A percentile compares a stretch with the other conserved stretches of the same genome.
These are phyloP conservation scores for Eutypa lata DNA, from an alignment of 2,329 filamentous ascomycete genomes.

Conservation along the genomic window DNA sequence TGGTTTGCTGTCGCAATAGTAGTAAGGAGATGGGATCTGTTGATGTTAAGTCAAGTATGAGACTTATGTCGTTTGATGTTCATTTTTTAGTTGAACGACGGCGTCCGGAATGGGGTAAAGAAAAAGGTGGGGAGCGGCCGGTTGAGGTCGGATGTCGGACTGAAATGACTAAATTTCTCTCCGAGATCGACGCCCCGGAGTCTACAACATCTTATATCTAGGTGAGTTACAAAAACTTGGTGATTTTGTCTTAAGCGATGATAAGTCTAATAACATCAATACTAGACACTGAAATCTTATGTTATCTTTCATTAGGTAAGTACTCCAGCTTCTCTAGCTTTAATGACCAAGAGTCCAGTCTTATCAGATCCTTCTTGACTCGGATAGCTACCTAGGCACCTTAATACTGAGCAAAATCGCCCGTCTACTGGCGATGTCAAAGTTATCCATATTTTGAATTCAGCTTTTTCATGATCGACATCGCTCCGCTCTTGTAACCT, in stretches of 20 bases:
- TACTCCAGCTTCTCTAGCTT: background rate
- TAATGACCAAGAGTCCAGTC: background rate
- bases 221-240: too few species aligned
- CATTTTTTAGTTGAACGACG: background rate
- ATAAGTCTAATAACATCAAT: too few species aligned
- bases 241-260: too few species aligned
- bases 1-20: too few species aligned
- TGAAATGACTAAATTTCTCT: background rate
- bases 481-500: constrained; percentile 71
- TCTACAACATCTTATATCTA: background rate
- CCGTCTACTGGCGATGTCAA: too few species aligned
- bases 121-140: background rate
- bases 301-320: too few species aligned
- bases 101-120: background rate
- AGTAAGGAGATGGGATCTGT: too few species aligned
- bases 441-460: constrained; percentile 64
- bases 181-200: background rate
- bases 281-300: too few species aligned
- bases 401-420: too few species aligned
- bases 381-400: too few species aligned
- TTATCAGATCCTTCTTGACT: too few species aligned
- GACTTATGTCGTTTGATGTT: background rate
- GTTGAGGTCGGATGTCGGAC: background rate
- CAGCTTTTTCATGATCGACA: constrained; percentile 75
- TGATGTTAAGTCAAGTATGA: too few species aligned